Conservation (phyloP, 2,329 filamentous ascomycete species). For the Fusarium sp. region DNA sequence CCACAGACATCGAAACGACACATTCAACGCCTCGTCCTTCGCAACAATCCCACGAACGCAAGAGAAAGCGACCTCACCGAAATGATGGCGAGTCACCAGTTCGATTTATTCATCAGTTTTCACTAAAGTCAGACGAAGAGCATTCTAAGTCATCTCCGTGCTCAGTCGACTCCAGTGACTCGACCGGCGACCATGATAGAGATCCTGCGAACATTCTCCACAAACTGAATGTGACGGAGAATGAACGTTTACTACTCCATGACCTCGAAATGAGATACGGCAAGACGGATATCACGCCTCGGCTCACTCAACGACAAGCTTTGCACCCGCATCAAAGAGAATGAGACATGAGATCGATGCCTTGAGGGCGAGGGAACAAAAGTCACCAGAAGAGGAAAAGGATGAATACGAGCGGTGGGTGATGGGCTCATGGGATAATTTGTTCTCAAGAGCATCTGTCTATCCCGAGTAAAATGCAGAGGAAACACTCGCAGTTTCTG, state of each 20-base stretch:
- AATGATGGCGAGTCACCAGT: fast-evolving
- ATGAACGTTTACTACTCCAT: not conserved
- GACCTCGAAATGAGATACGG: not conserved
- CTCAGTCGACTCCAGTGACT: not conserved
- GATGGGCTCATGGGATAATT: not conserved
- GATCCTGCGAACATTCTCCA: not conserved
- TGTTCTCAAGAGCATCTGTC: not conserved
- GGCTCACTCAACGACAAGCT: not conserved
- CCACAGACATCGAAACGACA: not conserved
- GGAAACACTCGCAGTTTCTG: fast-evolving
- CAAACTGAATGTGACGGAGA: not conserved
- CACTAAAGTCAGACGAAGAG: fast-evolving
- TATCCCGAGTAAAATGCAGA: not conserved
- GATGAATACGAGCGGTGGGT: not conserved
- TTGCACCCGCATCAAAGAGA: not conserved
- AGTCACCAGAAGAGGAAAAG: not conserved
- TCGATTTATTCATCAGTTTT: not conserved
- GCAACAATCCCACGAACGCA: fast-evolving
- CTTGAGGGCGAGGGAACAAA: not conserved
- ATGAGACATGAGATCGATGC: not conserved
- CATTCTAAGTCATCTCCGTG: not conserved
- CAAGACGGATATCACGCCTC: not conserved
- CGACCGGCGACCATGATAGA: not conserved
- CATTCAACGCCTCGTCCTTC: fast-evolving
- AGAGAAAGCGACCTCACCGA: not conserved